Conservation (phyloP, 768 basidiomycete species). For the Auricularia sp. region DNA sequence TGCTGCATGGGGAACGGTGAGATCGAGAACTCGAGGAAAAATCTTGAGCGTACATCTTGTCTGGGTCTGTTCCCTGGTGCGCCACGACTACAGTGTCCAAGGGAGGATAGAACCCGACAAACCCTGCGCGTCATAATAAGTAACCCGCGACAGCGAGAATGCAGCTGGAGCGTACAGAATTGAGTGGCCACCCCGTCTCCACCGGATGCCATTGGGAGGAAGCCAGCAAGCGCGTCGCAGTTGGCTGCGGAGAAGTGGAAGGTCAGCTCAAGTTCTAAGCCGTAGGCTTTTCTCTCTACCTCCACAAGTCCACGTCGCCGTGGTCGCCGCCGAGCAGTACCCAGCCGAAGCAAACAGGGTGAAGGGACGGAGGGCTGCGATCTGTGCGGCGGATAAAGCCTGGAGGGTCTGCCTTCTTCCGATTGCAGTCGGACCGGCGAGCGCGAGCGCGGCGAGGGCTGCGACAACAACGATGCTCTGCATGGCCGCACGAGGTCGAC, state of each 20-base stretch:
- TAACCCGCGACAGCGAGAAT: neutral
- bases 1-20: constrained; percentile 16
- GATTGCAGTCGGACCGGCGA: neutral
- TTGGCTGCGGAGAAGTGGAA: constrained; percentile 22
- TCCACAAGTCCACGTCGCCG: neutral
- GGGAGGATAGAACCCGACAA: constrained; percentile 38
- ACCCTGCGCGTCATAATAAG: constrained; percentile 27
- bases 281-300: neutral
- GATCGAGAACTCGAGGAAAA: neutral
- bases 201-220: constrained; percentile 38
- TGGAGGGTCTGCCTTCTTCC: neutral
- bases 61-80: constrained; percentile 30
- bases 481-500: too few relatives aligned
- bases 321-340: neutral
- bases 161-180: constrained; percentile 26
- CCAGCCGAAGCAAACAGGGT: neutral
- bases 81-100: constrained; percentile 27
- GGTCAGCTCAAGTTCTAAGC: neutral
- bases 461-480: too few relatives aligned
- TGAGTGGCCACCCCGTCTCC: constrained; percentile 35
- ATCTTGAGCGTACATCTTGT: constrained; percentile 18
- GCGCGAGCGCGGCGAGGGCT: neutral
- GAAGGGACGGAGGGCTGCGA: neutral
- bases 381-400: neutral
- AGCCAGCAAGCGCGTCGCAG: constrained; percentile 38